Base-by-base conservation (phyloP, 2,329 filamentous ascomycete species). In the Nemania sp. region DNA sequence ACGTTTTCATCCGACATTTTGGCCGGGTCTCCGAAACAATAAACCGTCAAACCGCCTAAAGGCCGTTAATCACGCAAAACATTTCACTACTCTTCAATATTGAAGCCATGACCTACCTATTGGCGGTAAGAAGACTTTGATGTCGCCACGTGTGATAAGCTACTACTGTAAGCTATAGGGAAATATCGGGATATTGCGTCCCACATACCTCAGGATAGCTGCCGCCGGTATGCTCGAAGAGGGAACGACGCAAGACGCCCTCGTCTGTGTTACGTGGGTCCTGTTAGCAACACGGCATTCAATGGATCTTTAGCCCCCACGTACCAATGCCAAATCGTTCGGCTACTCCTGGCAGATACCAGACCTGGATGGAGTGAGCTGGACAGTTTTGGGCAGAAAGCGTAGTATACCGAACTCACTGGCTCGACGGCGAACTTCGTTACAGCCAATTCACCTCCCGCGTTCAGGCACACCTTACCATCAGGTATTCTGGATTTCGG, bases 341-440 rank as follows among this genome's bases (percentile, higher is more conserved):
- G 22, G 94, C 94, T 23, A 97, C 89, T 2, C 89, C 90, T 1
- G 89, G 90, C 8, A 93, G 77, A 74, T 91, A 93, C 89, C 89
- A 93, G 12, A 90, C 77, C 77, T 80, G 57, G 61, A 39, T 28
- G 12, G 19, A 31, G 23, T 55, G 7, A 57, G 54, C 23, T 22
- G 11, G 7, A 15, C 14, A 37, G 28, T 22, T 33, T 24, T 6
- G 5, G 9, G 11, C 20, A 22, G 6, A 19, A 26, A 20, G 17
- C 33, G 14, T 14, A 8, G 12, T 22, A 36, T 30, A 40, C 19
- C 62, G 75, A 75, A 75, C 83, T 77, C 61, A 90, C 93, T 20
- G 94, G 94, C 72, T 99, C 94, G 17, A 97, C 94, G 3, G 94
- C 94, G 60, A 97, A 90, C 71, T 99, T 99, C 42, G 94, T 97